phyloP scores from a whole-genome alignment of 371 early-diverging fungal genomes.

The Umbelopsis sp. region DNA sequence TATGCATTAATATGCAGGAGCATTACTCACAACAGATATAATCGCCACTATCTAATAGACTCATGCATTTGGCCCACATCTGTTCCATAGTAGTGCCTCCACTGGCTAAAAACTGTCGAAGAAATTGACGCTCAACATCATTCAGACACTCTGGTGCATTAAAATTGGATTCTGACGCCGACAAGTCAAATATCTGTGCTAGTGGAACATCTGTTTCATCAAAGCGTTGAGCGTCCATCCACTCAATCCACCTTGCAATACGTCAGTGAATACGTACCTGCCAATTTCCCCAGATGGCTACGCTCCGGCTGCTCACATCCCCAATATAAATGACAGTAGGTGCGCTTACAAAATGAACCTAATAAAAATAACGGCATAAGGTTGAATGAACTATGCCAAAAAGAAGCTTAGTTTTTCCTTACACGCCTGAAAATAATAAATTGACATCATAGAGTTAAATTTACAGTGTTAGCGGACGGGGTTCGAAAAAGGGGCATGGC shows the following conservation, averaged over 20 bases:
- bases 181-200: constrained; percentile 7
- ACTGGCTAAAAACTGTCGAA: background rate
- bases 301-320: constrained; percentile 12
- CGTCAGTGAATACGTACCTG: background rate
- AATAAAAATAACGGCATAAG: background rate
- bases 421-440: background rate
- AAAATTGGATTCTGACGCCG: constrained; percentile 3
- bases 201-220: background rate
- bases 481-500: background rate
- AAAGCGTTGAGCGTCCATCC: background rate
- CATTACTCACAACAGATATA: constrained; percentile 24
- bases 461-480: too few relatives aligned
- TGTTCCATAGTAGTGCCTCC: constrained; percentile 20
- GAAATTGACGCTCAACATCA: constrained; percentile 7
- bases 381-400: too few relatives aligned
- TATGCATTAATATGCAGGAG: background rate
- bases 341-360: constrained; percentile 13
- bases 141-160: constrained; percentile 12
- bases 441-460: background rate
- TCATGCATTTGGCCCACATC: constrained; percentile 27
- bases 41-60: constrained; percentile 22
- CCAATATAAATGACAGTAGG: constrained; percentile 14
- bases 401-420: background rate
- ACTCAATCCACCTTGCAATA: background rate
- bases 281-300: constrained; percentile 4